These are phyloP conservation scores for Saussurea involucrata DNA, from an alignment of 129 eudicot species.

Conservation along the genomic window DNA sequence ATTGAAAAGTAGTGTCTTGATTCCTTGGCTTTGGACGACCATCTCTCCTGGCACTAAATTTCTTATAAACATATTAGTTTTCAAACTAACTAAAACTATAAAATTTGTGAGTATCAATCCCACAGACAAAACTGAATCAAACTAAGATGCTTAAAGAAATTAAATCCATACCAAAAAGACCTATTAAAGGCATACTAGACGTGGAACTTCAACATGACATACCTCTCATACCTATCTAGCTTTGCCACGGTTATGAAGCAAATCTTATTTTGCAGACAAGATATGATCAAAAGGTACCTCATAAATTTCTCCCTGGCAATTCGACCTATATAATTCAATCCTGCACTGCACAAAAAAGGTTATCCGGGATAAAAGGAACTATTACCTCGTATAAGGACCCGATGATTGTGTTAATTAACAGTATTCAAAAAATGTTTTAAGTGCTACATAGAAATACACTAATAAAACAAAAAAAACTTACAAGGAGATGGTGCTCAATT, in stretches of 20 bases:
- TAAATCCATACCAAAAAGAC: constrained; percentile 11
- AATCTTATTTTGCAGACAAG: constrained; percentile 21
- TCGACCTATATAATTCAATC: constrained; percentile 36
- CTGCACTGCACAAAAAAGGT: constrained; percentile 47
- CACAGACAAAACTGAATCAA: constrained; percentile 21
- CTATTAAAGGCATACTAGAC: constrained; percentile 23
- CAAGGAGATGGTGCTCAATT: constrained; percentile 8
- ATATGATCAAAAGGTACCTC: constrained; percentile 37
- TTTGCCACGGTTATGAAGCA: background rate
- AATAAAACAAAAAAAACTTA: constrained; percentile 28
- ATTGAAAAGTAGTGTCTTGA: background rate
- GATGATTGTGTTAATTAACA: background rate
- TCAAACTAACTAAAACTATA: constrained; percentile 9
- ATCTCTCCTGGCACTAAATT: constrained; percentile 9
- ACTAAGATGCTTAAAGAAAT: constrained; percentile 16
- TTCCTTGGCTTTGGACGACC: background rate
- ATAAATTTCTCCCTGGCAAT: constrained; percentile 30
- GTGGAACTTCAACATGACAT: constrained; percentile 12
- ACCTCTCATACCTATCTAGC: constrained; percentile 21
- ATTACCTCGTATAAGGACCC: constrained; percentile 19
- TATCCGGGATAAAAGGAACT: constrained; percentile 27
- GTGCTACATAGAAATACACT: constrained; percentile 12
- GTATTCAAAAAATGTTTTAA: background rate
- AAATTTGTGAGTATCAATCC: background rate
- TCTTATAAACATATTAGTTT: background rate